Evolutionary conservation across 208 protist species (phyloP).

Genomic region (Kentomonas sorsogonicus): DNA sequence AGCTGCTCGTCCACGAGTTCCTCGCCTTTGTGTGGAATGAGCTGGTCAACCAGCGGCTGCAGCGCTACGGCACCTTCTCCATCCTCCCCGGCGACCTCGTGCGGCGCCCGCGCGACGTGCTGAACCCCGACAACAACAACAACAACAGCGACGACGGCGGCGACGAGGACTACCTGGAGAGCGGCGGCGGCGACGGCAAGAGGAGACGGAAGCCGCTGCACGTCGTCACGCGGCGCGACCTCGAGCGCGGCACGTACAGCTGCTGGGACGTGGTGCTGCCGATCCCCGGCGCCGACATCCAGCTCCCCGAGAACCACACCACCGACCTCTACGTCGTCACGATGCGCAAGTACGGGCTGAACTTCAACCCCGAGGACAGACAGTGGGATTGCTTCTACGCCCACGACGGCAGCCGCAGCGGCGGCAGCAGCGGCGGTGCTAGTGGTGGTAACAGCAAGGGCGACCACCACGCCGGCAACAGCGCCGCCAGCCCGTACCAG

Average conservation of each 20-base stretch:
- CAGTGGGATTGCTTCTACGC: constrained; percentile 77
- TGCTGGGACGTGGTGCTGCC: constrained; percentile 74
- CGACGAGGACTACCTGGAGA: neutral
- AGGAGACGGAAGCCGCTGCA: constrained; percentile 18
- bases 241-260: constrained; percentile 50
- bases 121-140: neutral
- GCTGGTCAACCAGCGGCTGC: constrained; percentile 79
- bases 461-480: neutral
- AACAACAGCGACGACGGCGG: neutral
- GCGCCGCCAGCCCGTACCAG: constrained; percentile 43
- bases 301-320: constrained; percentile 83
- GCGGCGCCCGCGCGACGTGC: constrained; percentile 11
- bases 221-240: constrained; percentile 34
- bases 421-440: neutral
- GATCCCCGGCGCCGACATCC: constrained; percentile 60
- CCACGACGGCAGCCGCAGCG: neutral
- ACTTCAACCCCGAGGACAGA: constrained; percentile 67
- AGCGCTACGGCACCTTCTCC: constrained; percentile 79
- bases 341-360: constrained; percentile 68
- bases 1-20: constrained; percentile 80
- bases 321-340: constrained; percentile 79
- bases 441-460: neutral
- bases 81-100: constrained; percentile 83
- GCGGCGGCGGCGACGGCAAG: too few relatives aligned
- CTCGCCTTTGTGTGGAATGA: constrained; percentile 86